Percentiles rank a stretch among this genome's conserved stretches.
Conservation (phyloP, 805 yeast genomes). For the Cyberlindnera lachancei region DNA sequence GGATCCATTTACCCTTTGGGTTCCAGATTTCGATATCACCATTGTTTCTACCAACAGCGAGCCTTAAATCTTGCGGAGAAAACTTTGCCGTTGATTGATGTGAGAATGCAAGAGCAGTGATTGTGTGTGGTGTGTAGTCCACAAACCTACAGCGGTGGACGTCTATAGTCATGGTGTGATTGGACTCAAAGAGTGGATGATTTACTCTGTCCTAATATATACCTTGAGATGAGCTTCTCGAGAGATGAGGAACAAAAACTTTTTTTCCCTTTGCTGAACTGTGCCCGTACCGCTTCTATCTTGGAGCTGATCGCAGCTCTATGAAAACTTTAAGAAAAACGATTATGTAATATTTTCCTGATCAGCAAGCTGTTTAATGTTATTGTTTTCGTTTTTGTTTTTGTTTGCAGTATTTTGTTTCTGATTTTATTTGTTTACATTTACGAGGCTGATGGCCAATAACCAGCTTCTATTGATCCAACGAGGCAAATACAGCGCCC, state of each 20-base stretch:
- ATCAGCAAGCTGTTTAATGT: slow-evolving; percentile 6
- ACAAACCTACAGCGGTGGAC: slow-evolving; percentile 88
- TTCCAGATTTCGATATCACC: slow-evolving; percentile 97
- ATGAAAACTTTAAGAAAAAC: too few species aligned
- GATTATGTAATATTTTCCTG: too few species aligned
- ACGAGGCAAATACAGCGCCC: too few species aligned
- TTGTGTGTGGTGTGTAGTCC: slow-evolving; percentile 77
- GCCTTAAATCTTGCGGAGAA: slow-evolving; percentile 51
- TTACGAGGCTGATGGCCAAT: too few species aligned
- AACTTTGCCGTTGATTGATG: slow-evolving; percentile 42
- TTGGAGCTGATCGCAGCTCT: too few species aligned
- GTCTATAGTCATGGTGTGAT: too few species aligned
- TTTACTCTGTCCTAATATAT: too few species aligned
- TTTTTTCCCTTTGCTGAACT: background rate
- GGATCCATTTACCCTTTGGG: slow-evolving; percentile 75
- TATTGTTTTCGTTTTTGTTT: slow-evolving; percentile 12
- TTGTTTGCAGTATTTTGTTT: too few species aligned
- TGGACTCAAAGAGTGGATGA: too few species aligned
- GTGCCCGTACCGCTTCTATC: background rate
- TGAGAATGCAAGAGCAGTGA: slow-evolving; percentile 76
- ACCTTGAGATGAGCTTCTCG: too few species aligned
- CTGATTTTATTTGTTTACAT: too few species aligned
- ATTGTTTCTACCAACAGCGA: slow-evolving; percentile 89
- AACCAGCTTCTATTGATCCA: too few species aligned
- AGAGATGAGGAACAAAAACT: slow-evolving; percentile 1